Base-by-base conservation (phyloP, 2,329 filamentous ascomycete genomes). In the Calonectria pseudoreteaudii region DNA sequence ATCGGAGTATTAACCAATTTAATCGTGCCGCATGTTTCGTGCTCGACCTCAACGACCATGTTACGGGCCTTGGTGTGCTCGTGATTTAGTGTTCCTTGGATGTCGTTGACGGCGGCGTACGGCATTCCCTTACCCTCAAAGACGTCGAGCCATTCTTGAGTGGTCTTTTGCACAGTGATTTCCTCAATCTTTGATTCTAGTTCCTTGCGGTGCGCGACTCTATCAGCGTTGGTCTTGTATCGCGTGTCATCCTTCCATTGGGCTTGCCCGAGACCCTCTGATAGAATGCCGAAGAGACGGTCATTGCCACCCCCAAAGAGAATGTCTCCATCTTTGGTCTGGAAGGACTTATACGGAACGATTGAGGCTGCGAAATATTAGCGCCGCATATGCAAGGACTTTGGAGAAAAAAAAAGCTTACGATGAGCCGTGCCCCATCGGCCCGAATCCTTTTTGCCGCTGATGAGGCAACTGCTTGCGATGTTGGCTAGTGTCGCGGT, bases 351-450 rank as follows among this genome's bases (percentile, higher is more conserved):
- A 84, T 99, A 99, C 0, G 97, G 97, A 0, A 99, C 97, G 82
- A 99, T 98, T 0, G 95, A 98, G n/a, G 96, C 94, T 96, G 56
- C 34, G 3, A 20, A 13, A 7, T 26, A 49, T 77, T 47, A 77
- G 72, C 4, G 30, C 38, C 66, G n/a, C 1, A 10, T 1, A n/a
- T 13, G 23, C 44, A 36, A 6, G 36, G 67, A 16, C n/a, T 13
- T 18, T 8, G 13, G n/a, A n/a, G n/a, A 13, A 28, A 38, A 8
- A 13, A 47, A 28, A 38, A 9, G 85, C 86, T 86, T 87, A 95
- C 94, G 97, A 88, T 99, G 97, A 53, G 96, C 96, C 4, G 97
- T 99, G 9, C 97, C 97, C 96, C 97, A 98, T 76, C 97, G 90
- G 0, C 97, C 97, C 4, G 92, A 91, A 82, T 99, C 97, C 78